Evolutionary conservation across 2,329 filamentous ascomycete species (phyloP).

Genomic region (Dactylella cylindrospora): DNA sequence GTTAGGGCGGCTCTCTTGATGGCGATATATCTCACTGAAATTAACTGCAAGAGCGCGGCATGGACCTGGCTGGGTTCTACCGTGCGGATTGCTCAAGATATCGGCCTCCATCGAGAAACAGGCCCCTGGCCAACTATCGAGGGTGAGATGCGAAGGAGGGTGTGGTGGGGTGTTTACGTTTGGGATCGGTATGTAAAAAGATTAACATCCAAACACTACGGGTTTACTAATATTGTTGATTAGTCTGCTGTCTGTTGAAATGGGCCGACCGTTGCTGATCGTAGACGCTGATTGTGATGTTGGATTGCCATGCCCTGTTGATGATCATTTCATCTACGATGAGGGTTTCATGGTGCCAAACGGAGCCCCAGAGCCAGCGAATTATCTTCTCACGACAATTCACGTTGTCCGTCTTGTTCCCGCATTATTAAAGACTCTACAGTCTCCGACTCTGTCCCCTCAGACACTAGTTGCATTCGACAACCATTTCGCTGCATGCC

Average conservation of each 20-base stretch:
- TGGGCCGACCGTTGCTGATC: conserved; percentile 78
- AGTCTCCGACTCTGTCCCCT: conserved; percentile 65
- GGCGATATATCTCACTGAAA: conserved; percentile 78
- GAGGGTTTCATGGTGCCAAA: conserved; percentile 53
- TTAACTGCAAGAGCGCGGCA: conserved; percentile 80
- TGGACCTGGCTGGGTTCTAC: conserved; percentile 83
- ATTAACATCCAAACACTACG: neutral
- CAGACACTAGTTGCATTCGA: conserved; percentile 77
- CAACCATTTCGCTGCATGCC: conserved; percentile 72
- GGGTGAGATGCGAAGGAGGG: conserved; percentile 73
- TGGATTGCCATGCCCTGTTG: conserved; percentile 72
- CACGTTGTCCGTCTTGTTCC: conserved; percentile 78
- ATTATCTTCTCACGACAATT: conserved; percentile 75
- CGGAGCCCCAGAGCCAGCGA: conserved; percentile 55
- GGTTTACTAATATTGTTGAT: conserved; percentile 9
- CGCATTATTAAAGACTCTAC: conserved; percentile 70
- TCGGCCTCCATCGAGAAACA: conserved; percentile 76
- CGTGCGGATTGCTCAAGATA: conserved; percentile 76
- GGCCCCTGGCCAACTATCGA: conserved; percentile 74
- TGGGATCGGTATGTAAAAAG: conserved; percentile 69
- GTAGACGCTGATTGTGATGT: conserved; percentile 87
- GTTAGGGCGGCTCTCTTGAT: conserved; percentile 71
- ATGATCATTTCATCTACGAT: conserved; percentile 74
- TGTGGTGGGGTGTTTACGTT: conserved; percentile 94
- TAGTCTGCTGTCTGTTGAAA: conserved; percentile 73